Percentiles rank a stretch among this genome's conserved stretches.
Evolutionary conservation across 202 grass and related monocot species (phyloP).

Genomic region (Alloteropsis angusta): DNA sequence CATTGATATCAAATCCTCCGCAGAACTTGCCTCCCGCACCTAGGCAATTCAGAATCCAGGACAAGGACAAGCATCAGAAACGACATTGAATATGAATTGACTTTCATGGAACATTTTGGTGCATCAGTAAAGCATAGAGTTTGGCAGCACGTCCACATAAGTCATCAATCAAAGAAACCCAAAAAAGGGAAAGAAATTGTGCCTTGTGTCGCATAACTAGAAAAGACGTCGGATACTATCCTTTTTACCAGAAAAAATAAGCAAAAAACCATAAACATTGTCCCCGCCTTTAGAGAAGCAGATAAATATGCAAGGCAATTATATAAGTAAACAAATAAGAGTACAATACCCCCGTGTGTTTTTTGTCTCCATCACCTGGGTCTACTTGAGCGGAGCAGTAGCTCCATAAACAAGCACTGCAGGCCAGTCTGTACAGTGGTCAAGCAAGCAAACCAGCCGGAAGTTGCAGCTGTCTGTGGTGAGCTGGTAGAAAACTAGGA

Average conservation of each 20-base stretch:
- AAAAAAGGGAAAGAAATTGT: neutral
- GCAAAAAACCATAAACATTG: neutral
- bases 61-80: neutral
- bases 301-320: neutral
- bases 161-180: neutral
- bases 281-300: neutral
- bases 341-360: neutral
- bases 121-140: neutral
- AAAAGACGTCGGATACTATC: neutral
- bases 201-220: neutral
- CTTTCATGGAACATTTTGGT: neutral
- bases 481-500: neutral
- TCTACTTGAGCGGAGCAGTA: neutral
- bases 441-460: neutral
- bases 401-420: neutral
- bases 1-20: slow-evolving; percentile 89
- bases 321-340: no score
- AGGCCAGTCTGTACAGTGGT: neutral
- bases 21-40: slow-evolving; percentile 63
- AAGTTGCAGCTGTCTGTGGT: neutral
- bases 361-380: neutral
- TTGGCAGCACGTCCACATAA: neutral
- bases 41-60: slow-evolving; percentile 34
- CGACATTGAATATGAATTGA: neutral
- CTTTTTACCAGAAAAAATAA: neutral